phyloP scores from a whole-genome alignment of 2,329 filamentous ascomycete species.

The Diaporthe citrichinensis region DNA sequence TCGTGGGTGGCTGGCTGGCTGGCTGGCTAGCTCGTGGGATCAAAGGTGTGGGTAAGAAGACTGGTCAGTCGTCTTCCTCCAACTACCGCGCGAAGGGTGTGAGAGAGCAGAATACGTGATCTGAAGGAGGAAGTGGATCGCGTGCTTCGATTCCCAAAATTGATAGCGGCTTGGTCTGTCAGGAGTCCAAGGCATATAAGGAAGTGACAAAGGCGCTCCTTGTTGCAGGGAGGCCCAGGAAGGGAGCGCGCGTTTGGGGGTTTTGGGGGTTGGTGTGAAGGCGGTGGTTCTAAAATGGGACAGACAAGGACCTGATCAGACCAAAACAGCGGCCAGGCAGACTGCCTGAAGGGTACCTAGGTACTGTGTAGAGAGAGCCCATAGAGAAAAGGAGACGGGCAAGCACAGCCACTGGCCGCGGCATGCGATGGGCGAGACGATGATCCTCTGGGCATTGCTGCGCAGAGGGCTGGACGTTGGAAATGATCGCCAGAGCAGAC shows the following conservation, averaged over 20 bases:
- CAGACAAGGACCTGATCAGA: neutral
- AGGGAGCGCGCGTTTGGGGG: conserved; percentile 22
- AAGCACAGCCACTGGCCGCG: conserved; percentile 25
- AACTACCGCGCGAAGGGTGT: conserved; percentile 1
- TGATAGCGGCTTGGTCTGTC: conserved; percentile 26
- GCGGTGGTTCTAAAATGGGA: conserved; percentile 2
- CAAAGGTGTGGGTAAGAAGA: neutral
- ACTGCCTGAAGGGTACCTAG: neutral
- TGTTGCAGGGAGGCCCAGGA: neutral
- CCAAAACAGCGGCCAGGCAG: conserved; percentile 13
- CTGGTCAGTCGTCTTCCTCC: neutral
- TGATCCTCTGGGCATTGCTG: conserved; percentile 28
- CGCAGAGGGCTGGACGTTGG: conserved; percentile 7
- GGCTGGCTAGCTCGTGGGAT: neutral
- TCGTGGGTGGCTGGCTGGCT: conserved; percentile 7
- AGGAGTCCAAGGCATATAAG: neutral
- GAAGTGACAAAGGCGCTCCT: neutral
- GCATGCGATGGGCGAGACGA: conserved; percentile 21
- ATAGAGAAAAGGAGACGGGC: conserved; percentile 6
- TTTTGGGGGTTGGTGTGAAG: conserved; percentile 1
- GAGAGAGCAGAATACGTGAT: neutral
- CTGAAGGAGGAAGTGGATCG: neutral
- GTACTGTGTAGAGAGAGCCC: neutral
- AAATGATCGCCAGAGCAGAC: neutral
- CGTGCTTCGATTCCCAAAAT: conserved; percentile 14